These are phyloP conservation scores for Corniculantispora saksenae DNA, from an alignment of 2,329 filamentous ascomycete species.

Conservation along the genomic window DNA sequence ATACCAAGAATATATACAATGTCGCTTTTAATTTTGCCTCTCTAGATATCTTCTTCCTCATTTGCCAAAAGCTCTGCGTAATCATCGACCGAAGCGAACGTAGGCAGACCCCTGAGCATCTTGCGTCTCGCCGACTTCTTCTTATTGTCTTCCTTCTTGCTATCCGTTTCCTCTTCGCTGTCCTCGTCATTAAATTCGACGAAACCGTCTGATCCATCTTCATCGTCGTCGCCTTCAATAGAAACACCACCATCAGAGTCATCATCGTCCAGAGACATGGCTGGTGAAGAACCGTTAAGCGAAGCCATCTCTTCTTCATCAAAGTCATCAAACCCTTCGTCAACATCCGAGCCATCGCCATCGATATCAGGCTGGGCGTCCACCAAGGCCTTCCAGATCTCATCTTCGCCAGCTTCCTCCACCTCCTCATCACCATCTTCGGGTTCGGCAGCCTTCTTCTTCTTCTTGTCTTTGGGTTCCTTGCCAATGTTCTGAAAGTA, in stretches of 20 bases:
- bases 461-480: constrained; percentile 55
- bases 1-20: constrained; percentile 7
- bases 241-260: constrained; percentile 40
- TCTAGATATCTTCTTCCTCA: constrained; percentile 59
- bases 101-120: constrained; percentile 86
- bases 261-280: constrained; percentile 43
- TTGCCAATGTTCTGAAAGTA: constrained; percentile 83
- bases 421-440: constrained; percentile 55
- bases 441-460: constrained; percentile 57
- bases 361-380: constrained; percentile 70
- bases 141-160: constrained; percentile 31
- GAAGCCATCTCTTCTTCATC: constrained; percentile 53
- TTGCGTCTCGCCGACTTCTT: constrained; percentile 63
- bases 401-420: constrained; percentile 67
- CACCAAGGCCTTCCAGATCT: constrained; percentile 91
- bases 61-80: constrained; percentile 82
- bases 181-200: constrained; percentile 53
- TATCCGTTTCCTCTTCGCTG: constrained; percentile 59
- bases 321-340: constrained; percentile 50
- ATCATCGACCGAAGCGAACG: constrained; percentile 90
- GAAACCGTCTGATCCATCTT: constrained; percentile 38
- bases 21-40: background rate
- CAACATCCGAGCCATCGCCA: constrained; percentile 55
- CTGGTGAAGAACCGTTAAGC: constrained; percentile 44
- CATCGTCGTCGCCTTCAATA: constrained; percentile 42